phyloP scores from a whole-genome alignment of 768 basidiomycete genomes.

The Nevesoporus exiguus region DNA sequence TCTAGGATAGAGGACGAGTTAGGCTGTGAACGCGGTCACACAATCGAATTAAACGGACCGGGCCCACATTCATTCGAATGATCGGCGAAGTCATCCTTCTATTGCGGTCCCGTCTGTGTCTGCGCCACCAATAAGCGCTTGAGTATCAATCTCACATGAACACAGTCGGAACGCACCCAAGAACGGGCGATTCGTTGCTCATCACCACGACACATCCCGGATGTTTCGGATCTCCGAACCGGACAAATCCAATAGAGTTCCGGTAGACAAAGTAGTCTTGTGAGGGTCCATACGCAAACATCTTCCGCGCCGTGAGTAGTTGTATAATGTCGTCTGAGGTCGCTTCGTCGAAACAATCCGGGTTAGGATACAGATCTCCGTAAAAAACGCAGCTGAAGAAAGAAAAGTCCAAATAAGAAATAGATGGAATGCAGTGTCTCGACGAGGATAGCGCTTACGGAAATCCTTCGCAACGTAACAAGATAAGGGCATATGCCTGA shows the following conservation, averaged over 20 bases:
- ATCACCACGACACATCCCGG: constrained; percentile 69
- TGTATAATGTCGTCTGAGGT: constrained; percentile 48
- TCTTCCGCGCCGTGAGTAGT: constrained; percentile 60
- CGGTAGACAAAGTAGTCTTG: constrained; percentile 55
- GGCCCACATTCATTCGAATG: constrained; percentile 63
- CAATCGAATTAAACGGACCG: constrained; percentile 38
- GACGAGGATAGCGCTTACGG: constrained; percentile 50
- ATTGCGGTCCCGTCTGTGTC: not conserved
- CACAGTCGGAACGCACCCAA: constrained; percentile 12
- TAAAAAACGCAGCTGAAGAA: constrained; percentile 79
- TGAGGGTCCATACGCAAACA: constrained; percentile 61
- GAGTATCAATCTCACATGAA: not conserved
- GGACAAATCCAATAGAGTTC: constrained; percentile 76
- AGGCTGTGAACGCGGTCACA: not conserved
- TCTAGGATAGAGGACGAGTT: constrained; percentile 25
- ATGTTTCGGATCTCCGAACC: constrained; percentile 53
- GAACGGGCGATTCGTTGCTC: constrained; percentile 47
- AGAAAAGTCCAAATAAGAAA: not conserved
- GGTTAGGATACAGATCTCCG: constrained; percentile 74
- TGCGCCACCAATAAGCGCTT: not conserved
- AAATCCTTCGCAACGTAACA: constrained; percentile 65
- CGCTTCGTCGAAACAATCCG: constrained; percentile 57
- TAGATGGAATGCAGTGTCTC: not conserved
- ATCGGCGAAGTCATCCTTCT: constrained; percentile 25
- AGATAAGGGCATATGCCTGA: constrained; percentile 78